These are phyloP conservation scores for Moricandia arvensis DNA, from an alignment of 345 rosid species.

Conservation along the genomic window DNA sequence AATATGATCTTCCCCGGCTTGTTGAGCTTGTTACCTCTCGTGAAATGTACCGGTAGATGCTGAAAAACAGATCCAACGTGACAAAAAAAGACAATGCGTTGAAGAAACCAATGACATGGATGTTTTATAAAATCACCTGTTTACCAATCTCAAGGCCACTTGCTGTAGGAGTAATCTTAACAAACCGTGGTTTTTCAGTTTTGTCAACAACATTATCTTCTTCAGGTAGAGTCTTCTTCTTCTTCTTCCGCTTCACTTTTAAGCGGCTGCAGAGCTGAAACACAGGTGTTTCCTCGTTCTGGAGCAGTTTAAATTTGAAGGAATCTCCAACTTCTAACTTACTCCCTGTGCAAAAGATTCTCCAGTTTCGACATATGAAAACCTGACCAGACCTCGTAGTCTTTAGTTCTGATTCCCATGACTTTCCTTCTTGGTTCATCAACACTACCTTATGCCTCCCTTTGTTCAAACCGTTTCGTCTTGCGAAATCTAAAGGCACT, in stretches of 20 bases:
- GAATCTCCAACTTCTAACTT: slow-evolving; percentile 12
- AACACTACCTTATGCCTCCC: slow-evolving; percentile 2
- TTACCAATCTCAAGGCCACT: neutral
- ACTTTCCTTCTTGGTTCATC: slow-evolving; percentile 28
- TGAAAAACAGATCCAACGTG: neutral
- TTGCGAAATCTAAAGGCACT: slow-evolving; percentile 13
- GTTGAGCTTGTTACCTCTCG: neutral
- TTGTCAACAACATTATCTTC: neutral
- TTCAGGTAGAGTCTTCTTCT: neutral
- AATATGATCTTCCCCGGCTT: neutral
- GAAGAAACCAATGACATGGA: neutral
- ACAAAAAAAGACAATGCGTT: neutral
- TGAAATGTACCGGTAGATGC: neutral
- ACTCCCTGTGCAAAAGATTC: slow-evolving; percentile 11
- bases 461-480: neutral
- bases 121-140: neutral
- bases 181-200: neutral
- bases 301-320: slow-evolving; percentile 1
- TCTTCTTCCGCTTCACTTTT: neutral
- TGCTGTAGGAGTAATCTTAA: neutral
- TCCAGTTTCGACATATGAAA: slow-evolving; percentile 18
- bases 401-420: slow-evolving; percentile 12
- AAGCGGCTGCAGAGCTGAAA: neutral
- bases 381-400: neutral
- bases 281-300: neutral